These are phyloP conservation scores for Fraxinus angustifolia DNA, from an alignment of 305 asterid species.

Conservation along the genomic window DNA sequence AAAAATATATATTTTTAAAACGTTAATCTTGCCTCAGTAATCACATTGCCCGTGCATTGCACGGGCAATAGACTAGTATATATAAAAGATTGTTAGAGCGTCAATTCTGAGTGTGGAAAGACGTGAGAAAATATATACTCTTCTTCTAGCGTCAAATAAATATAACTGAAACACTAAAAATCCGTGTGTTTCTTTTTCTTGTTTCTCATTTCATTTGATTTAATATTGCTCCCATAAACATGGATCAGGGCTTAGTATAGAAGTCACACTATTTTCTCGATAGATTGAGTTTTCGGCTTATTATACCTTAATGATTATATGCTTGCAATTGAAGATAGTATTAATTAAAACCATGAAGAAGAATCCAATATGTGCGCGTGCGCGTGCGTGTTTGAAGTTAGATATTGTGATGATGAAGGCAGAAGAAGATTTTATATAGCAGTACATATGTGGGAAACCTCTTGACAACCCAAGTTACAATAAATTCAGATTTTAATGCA, in stretches of 20 bases:
- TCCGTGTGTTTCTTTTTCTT: too few relatives aligned
- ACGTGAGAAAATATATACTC: too few relatives aligned
- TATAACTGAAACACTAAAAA: too few relatives aligned
- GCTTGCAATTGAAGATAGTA: neutral
- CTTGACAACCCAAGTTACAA: conserved; percentile 18
- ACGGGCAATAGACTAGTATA: too few relatives aligned
- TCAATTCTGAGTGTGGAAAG: too few relatives aligned
- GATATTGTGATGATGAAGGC: neutral
- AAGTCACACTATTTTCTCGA: neutral
- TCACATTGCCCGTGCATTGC: too few relatives aligned
- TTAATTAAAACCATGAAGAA: neutral
- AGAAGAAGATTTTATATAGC: neutral
- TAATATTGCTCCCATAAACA: neutral
- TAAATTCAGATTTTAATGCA: conserved; percentile 31
- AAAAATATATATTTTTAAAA: too few relatives aligned
- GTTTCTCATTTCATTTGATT: neutral
- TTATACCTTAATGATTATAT: neutral
- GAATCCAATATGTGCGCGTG: neutral
- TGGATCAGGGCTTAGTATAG: neutral
- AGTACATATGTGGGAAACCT: neutral
- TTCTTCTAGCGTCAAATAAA: too few relatives aligned
- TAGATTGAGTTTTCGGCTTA: neutral
- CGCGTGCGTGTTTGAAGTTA: neutral
- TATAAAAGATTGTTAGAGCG: too few relatives aligned
- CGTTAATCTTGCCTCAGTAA: too few relatives aligned